Percentiles rank a stretch among this genome's conserved stretches.
These are phyloP conservation scores for Obba rivulosa DNA, from an alignment of 768 basidiomycete genomes.

Conservation along the genomic window DNA sequence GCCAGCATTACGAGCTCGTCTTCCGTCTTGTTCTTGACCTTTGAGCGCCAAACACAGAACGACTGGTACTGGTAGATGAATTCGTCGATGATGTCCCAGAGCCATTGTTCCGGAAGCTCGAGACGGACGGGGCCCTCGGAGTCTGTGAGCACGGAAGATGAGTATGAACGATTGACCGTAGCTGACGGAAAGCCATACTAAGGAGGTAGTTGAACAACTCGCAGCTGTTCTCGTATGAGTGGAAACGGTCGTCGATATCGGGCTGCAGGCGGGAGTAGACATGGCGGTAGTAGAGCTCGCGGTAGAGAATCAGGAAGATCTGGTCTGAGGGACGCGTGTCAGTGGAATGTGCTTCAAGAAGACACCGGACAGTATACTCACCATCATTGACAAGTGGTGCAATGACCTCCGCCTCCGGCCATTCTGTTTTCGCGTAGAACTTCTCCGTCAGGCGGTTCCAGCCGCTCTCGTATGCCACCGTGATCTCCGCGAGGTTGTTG, in stretches of 20 bases:
- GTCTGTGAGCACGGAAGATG: constrained; percentile 43
- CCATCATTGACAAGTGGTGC: constrained; percentile 93
- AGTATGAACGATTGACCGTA: background rate
- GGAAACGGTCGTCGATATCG: constrained; percentile 95
- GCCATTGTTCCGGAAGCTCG: constrained; percentile 94
- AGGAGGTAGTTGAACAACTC: constrained; percentile 97
- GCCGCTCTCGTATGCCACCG: constrained; percentile 90
- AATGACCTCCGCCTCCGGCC: constrained; percentile 96
- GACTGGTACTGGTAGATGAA: constrained; percentile 99
- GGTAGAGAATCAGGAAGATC: constrained; percentile 94
- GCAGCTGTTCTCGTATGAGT: constrained; percentile 97
- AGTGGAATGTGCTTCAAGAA: background rate
- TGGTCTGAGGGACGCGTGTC: constrained; percentile 50
- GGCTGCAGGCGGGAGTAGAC: constrained; percentile 94
- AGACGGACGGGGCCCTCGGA: constrained; percentile 92
- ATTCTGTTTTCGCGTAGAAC: constrained; percentile 90
- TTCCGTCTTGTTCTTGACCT: constrained; percentile 78
- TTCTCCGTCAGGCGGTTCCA: constrained; percentile 98
- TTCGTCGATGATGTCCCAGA: constrained; percentile 97
- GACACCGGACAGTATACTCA: too few species aligned
- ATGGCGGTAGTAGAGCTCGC: constrained; percentile 92
- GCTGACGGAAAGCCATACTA: constrained; percentile 42
- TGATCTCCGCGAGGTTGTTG: constrained; percentile 88
- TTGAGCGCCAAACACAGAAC: constrained; percentile 89
- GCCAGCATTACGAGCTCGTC: constrained; percentile 83